Evolutionary conservation across 2,329 filamentous ascomycete species (phyloP).

Genomic region (Didymella keratinophila): DNA sequence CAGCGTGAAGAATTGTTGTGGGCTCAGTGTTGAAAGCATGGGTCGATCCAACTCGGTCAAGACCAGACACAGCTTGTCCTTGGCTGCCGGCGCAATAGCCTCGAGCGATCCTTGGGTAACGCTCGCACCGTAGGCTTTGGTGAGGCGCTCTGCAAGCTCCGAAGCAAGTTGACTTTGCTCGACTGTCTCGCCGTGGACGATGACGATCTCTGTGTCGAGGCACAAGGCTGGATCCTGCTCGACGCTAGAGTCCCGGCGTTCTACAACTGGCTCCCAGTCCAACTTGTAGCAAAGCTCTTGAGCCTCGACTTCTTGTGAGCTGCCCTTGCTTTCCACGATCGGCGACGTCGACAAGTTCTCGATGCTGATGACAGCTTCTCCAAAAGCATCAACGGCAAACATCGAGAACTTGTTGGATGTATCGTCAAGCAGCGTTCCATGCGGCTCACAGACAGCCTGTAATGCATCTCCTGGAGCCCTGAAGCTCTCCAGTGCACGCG

Average conservation of each 20-base stretch:
- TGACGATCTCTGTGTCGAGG: constrained; percentile 20
- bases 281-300: constrained; percentile 43
- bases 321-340: constrained; percentile 25
- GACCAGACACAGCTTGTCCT: constrained; percentile 28
- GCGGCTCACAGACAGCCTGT: constrained; percentile 27
- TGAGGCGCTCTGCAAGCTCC: constrained; percentile 23
- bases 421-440: constrained; percentile 8
- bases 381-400: constrained; percentile 28
- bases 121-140: constrained; percentile 8
- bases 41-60: constrained; percentile 19
- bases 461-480: constrained; percentile 17
- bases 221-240: background rate
- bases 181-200: constrained; percentile 24
- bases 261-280: constrained; percentile 30
- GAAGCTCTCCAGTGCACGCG: constrained; percentile 16
- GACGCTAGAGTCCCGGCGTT: background rate
- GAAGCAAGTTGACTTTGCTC: constrained; percentile 25
- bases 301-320: constrained; percentile 10
- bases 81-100: background rate
- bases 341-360: constrained; percentile 35
- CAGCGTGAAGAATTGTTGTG: constrained; percentile 10
- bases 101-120: constrained; percentile 7
- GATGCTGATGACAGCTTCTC: constrained; percentile 29
- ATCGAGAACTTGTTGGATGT: constrained; percentile 34
- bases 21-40: constrained; percentile 13